Percentiles rank a stretch among this genome's conserved stretches.
These are phyloP conservation scores for Colletotrichum acutatum DNA, from an alignment of 2,329 filamentous ascomycete species.

Conservation along the genomic window DNA sequence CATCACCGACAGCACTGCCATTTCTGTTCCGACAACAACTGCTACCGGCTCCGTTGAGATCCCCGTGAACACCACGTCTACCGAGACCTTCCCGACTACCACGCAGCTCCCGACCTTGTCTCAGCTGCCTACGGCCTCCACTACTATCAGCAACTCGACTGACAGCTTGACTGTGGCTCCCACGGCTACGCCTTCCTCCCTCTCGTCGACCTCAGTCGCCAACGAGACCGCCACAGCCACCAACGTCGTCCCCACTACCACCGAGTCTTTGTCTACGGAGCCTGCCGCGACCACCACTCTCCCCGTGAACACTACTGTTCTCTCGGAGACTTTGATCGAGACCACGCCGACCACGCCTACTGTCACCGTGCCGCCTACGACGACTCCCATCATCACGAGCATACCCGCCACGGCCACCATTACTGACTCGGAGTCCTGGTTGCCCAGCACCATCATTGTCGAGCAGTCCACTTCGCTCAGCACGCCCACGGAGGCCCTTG, in stretches of 20 bases:
- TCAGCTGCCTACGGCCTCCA: conserved; percentile 23
- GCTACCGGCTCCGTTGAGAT: conserved; percentile 52
- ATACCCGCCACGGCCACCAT: conserved; percentile 55
- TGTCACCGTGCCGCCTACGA: conserved; percentile 2
- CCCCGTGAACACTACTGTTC: conserved; percentile 30
- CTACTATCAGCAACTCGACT: conserved; percentile 18
- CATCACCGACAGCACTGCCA: conserved; percentile 11
- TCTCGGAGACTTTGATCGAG: conserved; percentile 11
- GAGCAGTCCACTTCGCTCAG: conserved; percentile 58
- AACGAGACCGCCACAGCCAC: conserved; percentile 20
- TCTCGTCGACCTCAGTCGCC: conserved; percentile 12
- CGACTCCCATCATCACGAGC: conserved; percentile 47
- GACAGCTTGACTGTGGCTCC: conserved; percentile 15
- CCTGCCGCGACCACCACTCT: conserved; percentile 21
- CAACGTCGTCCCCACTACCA: conserved; percentile 5
- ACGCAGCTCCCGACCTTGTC: conserved; percentile 20
- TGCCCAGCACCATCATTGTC: conserved; percentile 72
- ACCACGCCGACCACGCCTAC: conserved; percentile 15
- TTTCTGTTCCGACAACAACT: conserved; percentile 50
- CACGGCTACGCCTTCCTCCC: conserved; percentile 3
- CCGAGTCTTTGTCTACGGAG: background rate
- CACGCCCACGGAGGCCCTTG: conserved; percentile 48
- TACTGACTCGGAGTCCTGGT: conserved; percentile 56
- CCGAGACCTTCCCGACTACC: conserved; percentile 10
- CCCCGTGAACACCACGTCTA: conserved; percentile 22